A percentile compares a stretch with the other conserved stretches of the same genome.
Evolutionary conservation across 805 yeast species (phyloP).

Genomic region (fission yeast (Schizosaccharomyces pombe)): DNA sequence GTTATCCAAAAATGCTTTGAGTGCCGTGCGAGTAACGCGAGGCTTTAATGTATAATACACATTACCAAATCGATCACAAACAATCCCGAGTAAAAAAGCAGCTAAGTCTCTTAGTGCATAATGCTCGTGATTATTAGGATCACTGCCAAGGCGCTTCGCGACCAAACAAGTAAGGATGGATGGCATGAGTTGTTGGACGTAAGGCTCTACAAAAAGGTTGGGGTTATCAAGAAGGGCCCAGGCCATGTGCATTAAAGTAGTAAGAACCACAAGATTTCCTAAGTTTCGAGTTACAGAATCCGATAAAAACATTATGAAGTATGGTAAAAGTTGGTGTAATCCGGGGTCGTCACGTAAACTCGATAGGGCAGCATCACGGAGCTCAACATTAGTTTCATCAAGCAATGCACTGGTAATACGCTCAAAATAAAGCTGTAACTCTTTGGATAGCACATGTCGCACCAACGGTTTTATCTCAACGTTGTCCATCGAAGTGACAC

Average conservation of each 20-base stretch:
- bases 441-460: constrained; percentile 84
- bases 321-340: constrained; percentile 85
- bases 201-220: constrained; percentile 71
- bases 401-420: constrained; percentile 62
- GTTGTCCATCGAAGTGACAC: constrained; percentile 37
- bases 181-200: constrained; percentile 88
- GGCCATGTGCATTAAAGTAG: constrained; percentile 72
- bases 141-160: constrained; percentile 65
- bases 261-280: constrained; percentile 40
- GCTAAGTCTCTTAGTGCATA: constrained; percentile 69
- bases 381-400: constrained; percentile 26
- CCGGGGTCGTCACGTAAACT: constrained; percentile 85
- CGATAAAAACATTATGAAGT: constrained; percentile 83
- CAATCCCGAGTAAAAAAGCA: constrained; percentile 54
- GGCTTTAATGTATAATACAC: constrained; percentile 78
- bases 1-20: constrained; percentile 73
- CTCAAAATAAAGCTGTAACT: constrained; percentile 79
- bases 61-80: constrained; percentile 58
- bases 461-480: constrained; percentile 68
- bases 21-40: constrained; percentile 73
- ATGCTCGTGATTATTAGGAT: constrained; percentile 15
- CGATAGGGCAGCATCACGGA: constrained; percentile 59
- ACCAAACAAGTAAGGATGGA: constrained; percentile 69
- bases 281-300: constrained; percentile 79
- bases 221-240: constrained; percentile 64